These are phyloP conservation scores for Suhomyces wounanorum DNA, from an alignment of 1,139 yeast species.

Conservation along the genomic window DNA sequence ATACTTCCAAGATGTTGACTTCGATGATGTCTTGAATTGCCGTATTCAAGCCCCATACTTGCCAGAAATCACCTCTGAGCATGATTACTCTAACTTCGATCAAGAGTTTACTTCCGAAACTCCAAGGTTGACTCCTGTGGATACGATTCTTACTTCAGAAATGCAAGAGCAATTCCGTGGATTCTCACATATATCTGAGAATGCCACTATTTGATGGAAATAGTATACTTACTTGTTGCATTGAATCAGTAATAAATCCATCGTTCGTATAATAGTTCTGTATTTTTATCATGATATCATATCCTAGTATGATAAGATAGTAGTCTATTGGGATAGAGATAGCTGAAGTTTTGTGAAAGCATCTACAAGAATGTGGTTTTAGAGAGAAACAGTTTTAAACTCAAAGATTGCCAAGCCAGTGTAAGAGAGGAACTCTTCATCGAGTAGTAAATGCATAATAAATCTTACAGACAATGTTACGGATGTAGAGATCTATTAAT, in stretches of 20 bases:
- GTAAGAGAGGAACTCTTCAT: no score
- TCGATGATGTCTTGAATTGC: conserved; percentile 78
- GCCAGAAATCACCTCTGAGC: conserved; percentile 80
- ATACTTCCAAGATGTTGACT: conserved; percentile 85
- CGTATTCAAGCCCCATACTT: conserved; percentile 82
- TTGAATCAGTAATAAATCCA: neutral
- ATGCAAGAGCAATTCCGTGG: conserved; percentile 98
- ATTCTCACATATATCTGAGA: conserved; percentile 84
- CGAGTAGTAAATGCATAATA: no score
- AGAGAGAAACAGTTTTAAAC: no score
- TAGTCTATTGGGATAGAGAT: no score
- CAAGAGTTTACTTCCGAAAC: conserved; percentile 93
- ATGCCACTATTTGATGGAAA: conserved; percentile 39
- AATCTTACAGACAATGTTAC: no score
- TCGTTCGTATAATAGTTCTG: neutral
- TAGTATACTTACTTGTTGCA: neutral
- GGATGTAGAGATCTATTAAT: neutral
- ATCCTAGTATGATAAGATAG: no score
- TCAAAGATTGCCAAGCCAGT: no score
- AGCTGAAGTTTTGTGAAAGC: no score
- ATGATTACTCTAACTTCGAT: conserved; percentile 92
- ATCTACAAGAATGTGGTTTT: no score
- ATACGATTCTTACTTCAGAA: conserved; percentile 78
- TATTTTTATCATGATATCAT: neutral
- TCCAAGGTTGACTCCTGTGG: conserved; percentile 93